phyloP scores from a whole-genome alignment of 768 basidiomycete genomes.

The Collybia sp. region DNA sequence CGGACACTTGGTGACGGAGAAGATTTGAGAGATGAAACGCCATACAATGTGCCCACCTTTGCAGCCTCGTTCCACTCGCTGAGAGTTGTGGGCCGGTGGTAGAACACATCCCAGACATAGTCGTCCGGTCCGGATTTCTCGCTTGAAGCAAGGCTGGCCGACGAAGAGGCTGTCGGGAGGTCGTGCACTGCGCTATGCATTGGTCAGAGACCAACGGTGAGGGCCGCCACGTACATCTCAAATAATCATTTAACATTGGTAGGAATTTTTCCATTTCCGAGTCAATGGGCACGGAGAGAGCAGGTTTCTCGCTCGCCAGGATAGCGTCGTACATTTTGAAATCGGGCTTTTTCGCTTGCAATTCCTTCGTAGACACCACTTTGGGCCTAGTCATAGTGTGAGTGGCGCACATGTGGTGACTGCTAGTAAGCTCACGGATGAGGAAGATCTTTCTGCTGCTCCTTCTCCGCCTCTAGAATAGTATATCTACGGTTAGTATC shows the following conservation, averaged over 20 bases:
- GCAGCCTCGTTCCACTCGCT: conserved; percentile 55
- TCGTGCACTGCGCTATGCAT: conserved; percentile 23
- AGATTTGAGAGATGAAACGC: conserved; percentile 4
- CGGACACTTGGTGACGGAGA: conserved; percentile 2
- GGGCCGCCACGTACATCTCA: conserved; percentile 40
- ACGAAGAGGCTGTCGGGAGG: conserved; percentile 9
- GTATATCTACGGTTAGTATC: conserved; percentile 45
- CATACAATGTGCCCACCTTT: conserved; percentile 63
- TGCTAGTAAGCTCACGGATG: conserved; percentile 31
- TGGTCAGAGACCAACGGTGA: not conserved
- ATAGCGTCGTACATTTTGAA: conserved; percentile 76
- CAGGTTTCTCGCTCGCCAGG: conserved; percentile 27
- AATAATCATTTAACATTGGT: conserved; percentile 74
- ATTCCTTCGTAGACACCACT: conserved; percentile 48
- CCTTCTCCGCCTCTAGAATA: conserved; percentile 31
- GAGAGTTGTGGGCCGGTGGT: conserved; percentile 57
- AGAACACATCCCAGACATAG: conserved; percentile 85
- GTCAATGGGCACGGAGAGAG: conserved; percentile 29
- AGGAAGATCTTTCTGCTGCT: conserved; percentile 18
- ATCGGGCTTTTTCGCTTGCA: conserved; percentile 29
- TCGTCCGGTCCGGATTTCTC: conserved; percentile 32
- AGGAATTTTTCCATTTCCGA: conserved; percentile 74
- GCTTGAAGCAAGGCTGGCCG: not conserved
- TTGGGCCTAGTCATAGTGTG: conserved; percentile 39
- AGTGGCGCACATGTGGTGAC: not conserved